These are phyloP conservation scores for Talaromyces piceae DNA, from an alignment of 2,329 filamentous ascomycete genomes.

Conservation along the genomic window DNA sequence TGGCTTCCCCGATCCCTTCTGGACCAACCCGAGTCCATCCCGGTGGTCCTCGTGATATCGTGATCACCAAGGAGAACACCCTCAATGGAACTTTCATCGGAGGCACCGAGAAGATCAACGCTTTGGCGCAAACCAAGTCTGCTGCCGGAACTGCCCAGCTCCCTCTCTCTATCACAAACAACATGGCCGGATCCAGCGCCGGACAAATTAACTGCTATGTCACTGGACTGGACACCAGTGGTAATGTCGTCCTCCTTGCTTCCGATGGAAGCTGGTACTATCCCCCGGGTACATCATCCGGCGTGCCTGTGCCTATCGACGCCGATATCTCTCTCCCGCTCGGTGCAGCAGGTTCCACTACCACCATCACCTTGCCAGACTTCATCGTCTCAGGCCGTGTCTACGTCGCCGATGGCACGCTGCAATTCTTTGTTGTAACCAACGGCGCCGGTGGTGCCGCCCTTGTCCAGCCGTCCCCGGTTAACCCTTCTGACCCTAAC, in stretches of 20 bases:
- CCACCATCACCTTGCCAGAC: conserved; percentile 35
- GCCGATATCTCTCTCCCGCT: conserved; percentile 39
- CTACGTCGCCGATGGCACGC: conserved; percentile 38
- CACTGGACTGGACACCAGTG: conserved; percentile 36
- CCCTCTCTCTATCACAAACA: conserved; percentile 33
- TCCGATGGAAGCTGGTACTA: conserved; percentile 37
- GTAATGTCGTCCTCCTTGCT: conserved; percentile 37
- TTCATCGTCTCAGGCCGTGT: conserved; percentile 37
- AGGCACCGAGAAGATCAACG: background rate
- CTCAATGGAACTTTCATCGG: background rate
- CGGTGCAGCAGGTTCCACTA: conserved; percentile 29
- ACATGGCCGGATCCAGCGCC: conserved; percentile 23
- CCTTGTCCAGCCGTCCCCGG: conserved; percentile 46
- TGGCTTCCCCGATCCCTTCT: background rate
- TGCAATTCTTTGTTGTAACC: conserved; percentile 39
- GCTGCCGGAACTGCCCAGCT: background rate
- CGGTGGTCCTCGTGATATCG: background rate
- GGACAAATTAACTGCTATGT: conserved; percentile 28
- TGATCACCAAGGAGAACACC: background rate
- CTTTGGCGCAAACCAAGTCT: background rate
- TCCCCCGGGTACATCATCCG: conserved; percentile 28
- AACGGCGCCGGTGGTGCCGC: conserved; percentile 20
- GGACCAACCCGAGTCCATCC: background rate
- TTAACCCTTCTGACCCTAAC: conserved; percentile 38
- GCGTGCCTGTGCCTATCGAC: conserved; percentile 22